A percentile compares a stretch with the other conserved stretches of the same genome.
These are phyloP conservation scores for Microcyclospora tardicrescens DNA, from an alignment of 2,329 filamentous ascomycete genomes.

Conservation along the genomic window DNA sequence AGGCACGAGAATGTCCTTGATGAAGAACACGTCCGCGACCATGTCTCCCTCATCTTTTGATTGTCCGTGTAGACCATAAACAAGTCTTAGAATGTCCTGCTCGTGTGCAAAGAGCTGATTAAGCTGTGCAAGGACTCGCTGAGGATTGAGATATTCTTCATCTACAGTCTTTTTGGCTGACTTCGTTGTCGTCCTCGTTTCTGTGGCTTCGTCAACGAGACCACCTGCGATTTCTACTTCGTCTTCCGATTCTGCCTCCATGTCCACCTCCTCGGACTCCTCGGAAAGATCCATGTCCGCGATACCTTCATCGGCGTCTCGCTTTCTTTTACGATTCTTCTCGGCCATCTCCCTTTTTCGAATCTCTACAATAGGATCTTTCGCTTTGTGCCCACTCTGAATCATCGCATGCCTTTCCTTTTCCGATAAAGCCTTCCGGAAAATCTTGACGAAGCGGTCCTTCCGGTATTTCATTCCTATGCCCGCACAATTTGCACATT, in stretches of 20 bases:
- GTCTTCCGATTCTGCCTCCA: conserved; percentile 23
- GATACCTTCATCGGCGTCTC: conserved; percentile 54
- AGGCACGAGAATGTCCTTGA: conserved; percentile 73
- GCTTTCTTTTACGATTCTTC: conserved; percentile 29
- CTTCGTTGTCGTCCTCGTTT: conserved; percentile 12
- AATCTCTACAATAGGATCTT: conserved; percentile 56
- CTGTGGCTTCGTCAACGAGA: conserved; percentile 36
- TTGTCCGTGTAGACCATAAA: conserved; percentile 44
- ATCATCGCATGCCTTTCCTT: conserved; percentile 72
- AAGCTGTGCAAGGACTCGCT: conserved; percentile 71
- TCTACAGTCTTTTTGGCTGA: conserved; percentile 25
- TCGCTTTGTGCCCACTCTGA: conserved; percentile 51
- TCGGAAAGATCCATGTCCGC: conserved; percentile 49
- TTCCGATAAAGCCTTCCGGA: conserved; percentile 61
- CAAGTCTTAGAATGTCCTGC: conserved; percentile 65
- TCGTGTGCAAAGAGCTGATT: conserved; percentile 75
- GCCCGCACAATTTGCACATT: conserved; percentile 55
- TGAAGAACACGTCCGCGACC: conserved; percentile 72
- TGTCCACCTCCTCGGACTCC: conserved; percentile 29
- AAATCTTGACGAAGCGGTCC: conserved; percentile 85
- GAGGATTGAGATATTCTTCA: conserved; percentile 68
- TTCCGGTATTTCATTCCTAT: conserved; percentile 77
- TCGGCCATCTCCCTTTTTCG: conserved; percentile 28
- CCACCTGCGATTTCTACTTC: conserved; percentile 30
- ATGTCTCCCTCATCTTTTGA: conserved; percentile 3